Evolutionary conservation across 2,329 filamentous ascomycete species (phyloP).

Genomic region (Aspergillus fumigatiaffinis): DNA sequence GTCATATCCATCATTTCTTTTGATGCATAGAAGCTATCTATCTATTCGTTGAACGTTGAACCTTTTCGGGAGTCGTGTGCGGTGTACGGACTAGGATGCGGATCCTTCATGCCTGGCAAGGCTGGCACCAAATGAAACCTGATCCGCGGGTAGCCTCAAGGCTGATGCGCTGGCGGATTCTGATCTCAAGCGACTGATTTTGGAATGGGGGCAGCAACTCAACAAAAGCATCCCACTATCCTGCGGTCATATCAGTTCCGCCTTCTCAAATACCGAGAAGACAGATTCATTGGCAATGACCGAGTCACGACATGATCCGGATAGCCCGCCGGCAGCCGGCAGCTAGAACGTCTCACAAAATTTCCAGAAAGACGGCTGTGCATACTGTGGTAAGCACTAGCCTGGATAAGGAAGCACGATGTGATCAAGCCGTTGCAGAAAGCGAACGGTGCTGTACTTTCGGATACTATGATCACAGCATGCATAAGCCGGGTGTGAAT

Average conservation of each 20-base stretch:
- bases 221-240: background rate
- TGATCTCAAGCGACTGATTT: background rate
- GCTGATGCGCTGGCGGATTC: background rate
- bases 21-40: background rate
- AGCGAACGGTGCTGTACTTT: background rate
- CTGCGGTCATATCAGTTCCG: background rate
- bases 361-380: background rate
- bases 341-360: background rate
- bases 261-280: background rate
- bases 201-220: background rate
- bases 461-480: background rate
- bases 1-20: background rate
- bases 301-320: background rate
- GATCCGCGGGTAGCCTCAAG: background rate
- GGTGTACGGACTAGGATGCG: background rate
- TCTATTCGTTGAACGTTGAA: background rate
- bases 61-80: background rate
- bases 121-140: background rate
- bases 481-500: background rate
- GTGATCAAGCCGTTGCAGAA: background rate
- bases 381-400: background rate
- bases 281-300: background rate
- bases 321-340: background rate
- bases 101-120: background rate
- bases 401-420: background rate